These are phyloP conservation scores for Suhomyces chickasaworum DNA, from an alignment of 1,139 yeast genomes.

Conservation along the genomic window DNA sequence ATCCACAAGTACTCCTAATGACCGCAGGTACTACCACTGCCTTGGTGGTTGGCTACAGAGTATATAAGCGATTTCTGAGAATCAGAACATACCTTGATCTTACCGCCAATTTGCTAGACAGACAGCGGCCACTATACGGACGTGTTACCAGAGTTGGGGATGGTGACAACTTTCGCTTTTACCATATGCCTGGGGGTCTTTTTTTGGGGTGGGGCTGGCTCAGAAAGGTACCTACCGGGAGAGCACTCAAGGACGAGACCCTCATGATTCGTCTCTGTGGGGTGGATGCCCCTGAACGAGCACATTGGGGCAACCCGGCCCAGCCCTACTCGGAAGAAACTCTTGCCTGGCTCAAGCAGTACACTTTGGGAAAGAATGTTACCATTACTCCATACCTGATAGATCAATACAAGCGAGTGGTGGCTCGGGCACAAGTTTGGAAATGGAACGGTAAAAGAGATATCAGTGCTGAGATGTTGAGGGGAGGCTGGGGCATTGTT, in stretches of 20 bases:
- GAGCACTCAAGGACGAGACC: slow-evolving; percentile 58
- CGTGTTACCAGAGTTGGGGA: slow-evolving; percentile 92
- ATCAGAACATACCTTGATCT: slow-evolving; percentile 41
- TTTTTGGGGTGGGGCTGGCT: slow-evolving; percentile 95
- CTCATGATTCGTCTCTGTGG: slow-evolving; percentile 80
- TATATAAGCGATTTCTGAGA: slow-evolving; percentile 38
- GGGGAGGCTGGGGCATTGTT: slow-evolving; percentile 79
- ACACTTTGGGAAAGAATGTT: slow-evolving; percentile 64
- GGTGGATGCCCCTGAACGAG: slow-evolving; percentile 96
- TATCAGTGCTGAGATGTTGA: slow-evolving; percentile 84
- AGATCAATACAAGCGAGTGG: slow-evolving; percentile 90
- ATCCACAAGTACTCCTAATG: slow-evolving; percentile 45
- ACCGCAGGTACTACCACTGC: slow-evolving; percentile 42
- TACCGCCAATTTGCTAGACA: slow-evolving; percentile 41
- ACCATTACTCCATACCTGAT: slow-evolving; percentile 74
- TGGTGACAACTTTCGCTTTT: slow-evolving; percentile 92
- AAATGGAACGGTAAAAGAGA: slow-evolving; percentile 76
- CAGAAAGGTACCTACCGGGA: slow-evolving; percentile 48
- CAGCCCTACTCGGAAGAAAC: slow-evolving; percentile 91
- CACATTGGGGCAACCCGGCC: slow-evolving; percentile 93
- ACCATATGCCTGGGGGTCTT: slow-evolving; percentile 91
- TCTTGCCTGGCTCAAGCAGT: slow-evolving; percentile 67
- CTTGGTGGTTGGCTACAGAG: slow-evolving; percentile 31
- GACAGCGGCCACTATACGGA: slow-evolving; percentile 57
- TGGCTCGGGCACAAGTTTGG: slow-evolving; percentile 76